phyloP scores from a whole-genome alignment of 108 stramenopile genomes.

The Discostella pseudostelligera region DNA sequence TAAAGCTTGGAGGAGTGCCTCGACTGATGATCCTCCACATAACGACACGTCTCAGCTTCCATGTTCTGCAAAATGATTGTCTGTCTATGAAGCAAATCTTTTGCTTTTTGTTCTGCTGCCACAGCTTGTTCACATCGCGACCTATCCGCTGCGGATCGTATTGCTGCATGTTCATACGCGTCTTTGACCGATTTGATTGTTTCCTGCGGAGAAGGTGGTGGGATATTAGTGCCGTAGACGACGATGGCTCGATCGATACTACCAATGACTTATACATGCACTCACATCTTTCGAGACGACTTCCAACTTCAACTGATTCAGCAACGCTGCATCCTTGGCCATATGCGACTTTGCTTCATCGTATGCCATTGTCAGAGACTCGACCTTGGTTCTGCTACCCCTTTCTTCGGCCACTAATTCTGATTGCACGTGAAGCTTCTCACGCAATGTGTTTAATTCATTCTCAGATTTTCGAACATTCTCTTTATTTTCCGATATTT shows the following conservation, averaged over 20 bases:
- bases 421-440: slow-evolving; percentile 1
- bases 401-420: slow-evolving; percentile 6
- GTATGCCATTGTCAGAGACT: background rate
- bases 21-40: slow-evolving; percentile 9
- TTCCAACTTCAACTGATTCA: slow-evolving; percentile 25
- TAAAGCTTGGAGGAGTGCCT: slow-evolving; percentile 15
- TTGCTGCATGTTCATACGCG: slow-evolving; percentile 36
- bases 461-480: background rate
- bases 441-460: slow-evolving; percentile 24
- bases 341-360: slow-evolving; percentile 13
- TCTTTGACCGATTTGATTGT: slow-evolving; percentile 36
- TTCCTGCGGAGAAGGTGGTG: background rate
- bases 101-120: slow-evolving; percentile 24
- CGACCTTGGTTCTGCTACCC: background rate
- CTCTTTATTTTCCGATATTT: slow-evolving; percentile 1
- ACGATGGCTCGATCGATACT: background rate
- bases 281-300: slow-evolving; percentile 35
- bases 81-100: slow-evolving; percentile 26
- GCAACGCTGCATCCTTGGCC: slow-evolving; percentile 5
- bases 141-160: slow-evolving; percentile 29
- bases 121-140: slow-evolving; percentile 30
- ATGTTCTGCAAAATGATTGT: slow-evolving; percentile 15
- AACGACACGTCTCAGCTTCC: slow-evolving; percentile 8
- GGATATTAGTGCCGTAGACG: background rate
- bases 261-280: background rate